Base-by-base conservation (phyloP, 2,329 filamentous ascomycete genomes). In the Sarocladium brachiariae region DNA sequence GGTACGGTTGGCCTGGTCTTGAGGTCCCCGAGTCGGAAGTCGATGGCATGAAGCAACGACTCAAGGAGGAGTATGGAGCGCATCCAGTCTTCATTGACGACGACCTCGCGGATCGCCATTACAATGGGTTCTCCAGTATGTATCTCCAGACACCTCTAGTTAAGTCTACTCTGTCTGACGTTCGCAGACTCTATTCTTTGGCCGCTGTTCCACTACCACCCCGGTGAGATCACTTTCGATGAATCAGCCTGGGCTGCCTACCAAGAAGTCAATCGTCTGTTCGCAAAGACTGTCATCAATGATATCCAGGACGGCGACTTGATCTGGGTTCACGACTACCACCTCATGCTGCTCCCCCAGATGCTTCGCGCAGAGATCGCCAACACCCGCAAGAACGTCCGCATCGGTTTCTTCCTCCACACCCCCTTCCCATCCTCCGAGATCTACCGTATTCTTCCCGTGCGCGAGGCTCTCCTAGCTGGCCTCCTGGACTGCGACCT, bases 291-390 rank as follows among this genome's bases (percentile, higher is more conserved):
- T 13, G 86, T 99, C 57, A 83, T 87, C 51, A 84, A 86, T 59
- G 88, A 96, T 60, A 88, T 96, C 10, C 81, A 91, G 66, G 92
- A 97, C 65, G 91, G 90, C 51, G 93, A 99, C 68, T 73, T 96
- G 61, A 86, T 99, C 61, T 99, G 93, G 93, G 89, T 99, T 5
- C 93, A 99, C 67, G 93, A 99, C 69, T 99, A 97, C 71, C 93
- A 99, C 69, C 76, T 97, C 55, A 97, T 97, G 91, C 83, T 99
- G 18, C 79, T 99, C 30, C 93, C 93, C 27, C 83, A 92, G 63
- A 95, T 97, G 90, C 78, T 99, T 53, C 88, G 93, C 55, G 87
- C 95, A 62, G 89, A 95, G 68, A 84, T 96, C 52, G 87, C 86
- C 52, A 69, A 82, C 55, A 79, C 76, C 54, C 89, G 86, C 72